These are phyloP conservation scores for Ascochyta fabae DNA, from an alignment of 2,329 filamentous ascomycete species.

Conservation along the genomic window DNA sequence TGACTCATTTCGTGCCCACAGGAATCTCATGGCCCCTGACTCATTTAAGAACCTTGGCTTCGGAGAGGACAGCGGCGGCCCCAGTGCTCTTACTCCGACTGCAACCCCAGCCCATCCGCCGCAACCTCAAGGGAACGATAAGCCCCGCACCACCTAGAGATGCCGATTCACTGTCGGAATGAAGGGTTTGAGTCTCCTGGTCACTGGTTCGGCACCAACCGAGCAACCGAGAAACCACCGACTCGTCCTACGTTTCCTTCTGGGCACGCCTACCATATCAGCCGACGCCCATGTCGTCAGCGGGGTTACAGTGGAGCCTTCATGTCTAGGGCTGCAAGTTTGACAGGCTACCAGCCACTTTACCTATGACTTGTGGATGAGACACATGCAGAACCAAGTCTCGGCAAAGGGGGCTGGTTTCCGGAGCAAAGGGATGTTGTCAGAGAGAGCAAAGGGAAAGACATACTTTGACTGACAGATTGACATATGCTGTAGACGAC, in stretches of 20 bases:
- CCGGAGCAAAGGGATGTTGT: conserved; percentile 9
- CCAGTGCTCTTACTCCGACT: conserved; percentile 23
- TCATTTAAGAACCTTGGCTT: conserved; percentile 95
- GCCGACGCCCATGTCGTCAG: conserved; percentile 14
- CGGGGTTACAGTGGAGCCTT: conserved; percentile 1
- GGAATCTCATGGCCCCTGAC: conserved; percentile 95
- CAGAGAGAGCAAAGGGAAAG: conserved; percentile 16
- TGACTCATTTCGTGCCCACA: conserved; percentile 31
- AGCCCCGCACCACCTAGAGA: conserved; percentile 32
- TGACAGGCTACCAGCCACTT: conserved; percentile 35
- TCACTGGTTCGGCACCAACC: conserved; percentile 37
- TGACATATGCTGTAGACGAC: conserved; percentile 29
- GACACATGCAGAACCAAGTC: neutral
- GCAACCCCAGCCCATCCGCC: conserved; percentile 37
- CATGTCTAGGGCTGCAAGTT: conserved; percentile 21
- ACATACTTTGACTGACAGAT: conserved; percentile 29
- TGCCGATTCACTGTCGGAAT: conserved; percentile 26
- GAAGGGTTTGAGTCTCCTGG: conserved; percentile 24
- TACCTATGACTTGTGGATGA: neutral
- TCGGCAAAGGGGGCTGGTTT: neutral
- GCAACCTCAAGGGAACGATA: conserved; percentile 32
- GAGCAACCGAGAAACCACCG: conserved; percentile 33
- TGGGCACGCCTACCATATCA: conserved; percentile 12
- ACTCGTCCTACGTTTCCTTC: conserved; percentile 13
- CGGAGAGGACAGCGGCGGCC: conserved; percentile 55